These are phyloP conservation scores for Conticribra guillardii DNA, from an alignment of 108 stramenopile species.

Conservation along the genomic window DNA sequence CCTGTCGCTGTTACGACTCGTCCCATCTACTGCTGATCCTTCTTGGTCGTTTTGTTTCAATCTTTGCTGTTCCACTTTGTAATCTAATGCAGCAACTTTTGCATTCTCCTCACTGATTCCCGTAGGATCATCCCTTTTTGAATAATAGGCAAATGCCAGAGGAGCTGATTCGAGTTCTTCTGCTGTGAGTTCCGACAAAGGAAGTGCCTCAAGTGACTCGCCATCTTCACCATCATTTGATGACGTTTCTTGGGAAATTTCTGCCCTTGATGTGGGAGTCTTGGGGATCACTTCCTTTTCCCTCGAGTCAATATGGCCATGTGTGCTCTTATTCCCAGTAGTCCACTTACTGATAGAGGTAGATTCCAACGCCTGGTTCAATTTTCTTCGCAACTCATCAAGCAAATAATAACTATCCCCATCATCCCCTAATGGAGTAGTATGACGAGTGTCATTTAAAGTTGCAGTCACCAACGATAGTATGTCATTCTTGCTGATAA, in stretches of 20 bases:
- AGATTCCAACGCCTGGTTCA: slow-evolving; percentile 10
- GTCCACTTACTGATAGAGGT: no score
- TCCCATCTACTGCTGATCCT: no score
- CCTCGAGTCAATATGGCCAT: no score
- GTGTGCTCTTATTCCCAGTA: neutral
- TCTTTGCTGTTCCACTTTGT: slow-evolving; percentile 19
- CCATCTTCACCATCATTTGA: no score
- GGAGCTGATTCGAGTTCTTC: slow-evolving; percentile 31
- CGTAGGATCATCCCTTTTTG: slow-evolving; percentile 8
- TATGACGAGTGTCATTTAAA: slow-evolving; percentile 17
- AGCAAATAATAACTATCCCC: slow-evolving; percentile 21
- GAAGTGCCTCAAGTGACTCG: slow-evolving; percentile 16
- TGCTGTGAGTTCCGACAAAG: slow-evolving; percentile 6
- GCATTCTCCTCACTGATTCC: slow-evolving; percentile 31
- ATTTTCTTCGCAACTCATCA: slow-evolving; percentile 25
- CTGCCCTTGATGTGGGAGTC: neutral
- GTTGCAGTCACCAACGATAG: slow-evolving; percentile 23
- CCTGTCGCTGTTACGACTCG: no score
- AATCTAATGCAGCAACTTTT: slow-evolving; percentile 25
- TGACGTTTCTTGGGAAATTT: no score
- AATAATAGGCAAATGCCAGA: slow-evolving; percentile 26
- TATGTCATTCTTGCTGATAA: slow-evolving; percentile 12
- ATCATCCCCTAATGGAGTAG: slow-evolving; percentile 3
- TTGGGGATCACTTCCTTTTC: no score
- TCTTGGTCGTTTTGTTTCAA: no score